Evolutionary conservation across 768 basidiomycete species (phyloP).

Genomic region (Phlebiopsis flavidoalba): DNA sequence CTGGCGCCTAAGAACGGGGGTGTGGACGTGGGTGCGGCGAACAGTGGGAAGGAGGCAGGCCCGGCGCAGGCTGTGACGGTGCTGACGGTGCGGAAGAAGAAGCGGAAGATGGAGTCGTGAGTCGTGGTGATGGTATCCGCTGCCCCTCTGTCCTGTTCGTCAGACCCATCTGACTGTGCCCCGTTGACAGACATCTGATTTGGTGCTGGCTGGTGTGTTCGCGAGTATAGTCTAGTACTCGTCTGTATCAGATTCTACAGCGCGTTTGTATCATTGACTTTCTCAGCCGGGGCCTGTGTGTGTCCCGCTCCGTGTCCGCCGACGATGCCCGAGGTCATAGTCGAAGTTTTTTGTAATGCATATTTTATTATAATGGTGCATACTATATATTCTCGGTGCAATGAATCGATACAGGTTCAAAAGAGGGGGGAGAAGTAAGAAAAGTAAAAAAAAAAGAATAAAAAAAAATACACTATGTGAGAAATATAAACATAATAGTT

Average conservation of each 20-base stretch:
- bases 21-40: background rate
- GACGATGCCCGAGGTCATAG: no score
- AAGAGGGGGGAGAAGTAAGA: no score
- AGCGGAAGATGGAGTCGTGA: constrained; percentile 24
- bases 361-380: no score
- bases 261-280: background rate
- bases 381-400: no score
- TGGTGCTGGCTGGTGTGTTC: background rate
- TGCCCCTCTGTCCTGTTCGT: constrained; percentile 1
- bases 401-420: no score
- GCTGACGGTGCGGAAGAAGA: constrained; percentile 53
- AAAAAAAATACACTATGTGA: no score
- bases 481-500: no score
- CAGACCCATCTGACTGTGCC: background rate
- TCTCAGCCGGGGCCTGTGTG: no score
- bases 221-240: constrained; percentile 4
- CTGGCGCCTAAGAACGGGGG: constrained; percentile 22
- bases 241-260: background rate
- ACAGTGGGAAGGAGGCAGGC: constrained; percentile 7
- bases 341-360: no score
- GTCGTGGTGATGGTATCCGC: background rate
- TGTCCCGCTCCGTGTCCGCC: background rate
- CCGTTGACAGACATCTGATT: background rate
- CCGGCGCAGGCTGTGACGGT: constrained; percentile 41
- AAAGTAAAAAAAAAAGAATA: no score